A percentile compares a stretch with the other conserved stretches of the same genome.
phyloP scores from a whole-genome alignment of 2,329 filamentous ascomycete genomes.

The Penicillium verrucosum region DNA sequence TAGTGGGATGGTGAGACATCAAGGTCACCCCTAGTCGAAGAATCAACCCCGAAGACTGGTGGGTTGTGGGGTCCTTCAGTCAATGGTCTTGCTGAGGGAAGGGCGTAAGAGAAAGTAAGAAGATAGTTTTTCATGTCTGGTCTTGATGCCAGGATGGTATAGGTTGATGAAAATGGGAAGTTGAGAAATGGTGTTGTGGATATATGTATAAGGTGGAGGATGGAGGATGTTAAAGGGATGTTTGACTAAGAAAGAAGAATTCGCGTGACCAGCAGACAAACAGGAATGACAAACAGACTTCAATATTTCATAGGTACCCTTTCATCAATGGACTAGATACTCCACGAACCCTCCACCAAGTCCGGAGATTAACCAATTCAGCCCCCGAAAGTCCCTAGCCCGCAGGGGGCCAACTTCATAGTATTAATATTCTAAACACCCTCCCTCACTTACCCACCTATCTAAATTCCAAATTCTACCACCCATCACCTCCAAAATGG shows the following conservation, averaged over 20 bases:
- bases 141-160: no score
- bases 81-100: neutral
- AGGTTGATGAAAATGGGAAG: neutral
- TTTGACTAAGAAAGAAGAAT: neutral
- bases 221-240: neutral
- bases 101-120: neutral
- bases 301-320: neutral
- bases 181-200: neutral
- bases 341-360: no score
- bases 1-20: neutral
- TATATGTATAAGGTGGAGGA: neutral
- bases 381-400: neutral
- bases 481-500: constrained; percentile 5
- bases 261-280: neutral
- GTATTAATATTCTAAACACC: no score
- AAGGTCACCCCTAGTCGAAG: neutral
- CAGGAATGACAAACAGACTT: no score
- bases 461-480: neutral
- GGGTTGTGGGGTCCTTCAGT: neutral
- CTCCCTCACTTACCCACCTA: no score
- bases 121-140: no score
- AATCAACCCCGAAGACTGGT: neutral
- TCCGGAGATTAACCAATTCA: neutral
- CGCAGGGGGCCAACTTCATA: no score
- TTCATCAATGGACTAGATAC: neutral